Evolutionary conservation across 805 yeast genomes (phyloP).

Genomic region (Scheffersomyces spartinae): DNA sequence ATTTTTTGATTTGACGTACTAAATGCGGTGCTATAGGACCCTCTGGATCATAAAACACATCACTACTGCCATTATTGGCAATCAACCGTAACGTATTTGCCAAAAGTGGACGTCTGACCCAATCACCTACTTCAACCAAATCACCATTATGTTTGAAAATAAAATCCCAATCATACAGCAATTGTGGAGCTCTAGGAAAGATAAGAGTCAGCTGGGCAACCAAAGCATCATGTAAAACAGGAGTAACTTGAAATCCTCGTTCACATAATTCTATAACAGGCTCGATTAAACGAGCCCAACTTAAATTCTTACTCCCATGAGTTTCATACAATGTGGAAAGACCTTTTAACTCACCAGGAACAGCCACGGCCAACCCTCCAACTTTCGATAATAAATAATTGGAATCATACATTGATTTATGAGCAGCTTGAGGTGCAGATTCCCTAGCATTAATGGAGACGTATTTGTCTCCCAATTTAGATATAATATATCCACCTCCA

Average conservation of each 20-base stretch:
- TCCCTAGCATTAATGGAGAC: conserved; percentile 79
- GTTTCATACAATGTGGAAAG: conserved; percentile 44
- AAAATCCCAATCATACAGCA: conserved; percentile 44
- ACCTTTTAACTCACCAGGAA: conserved; percentile 89
- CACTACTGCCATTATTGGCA: conserved; percentile 69
- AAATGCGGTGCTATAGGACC: conserved; percentile 62
- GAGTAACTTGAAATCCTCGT: conserved; percentile 42
- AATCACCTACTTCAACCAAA: conserved; percentile 43
- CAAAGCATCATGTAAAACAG: conserved; percentile 23
- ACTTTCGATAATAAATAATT: conserved; percentile 41
- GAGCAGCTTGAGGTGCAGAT: conserved; percentile 60
- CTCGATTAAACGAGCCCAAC: conserved; percentile 61
- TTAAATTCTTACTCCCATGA: conserved; percentile 61
- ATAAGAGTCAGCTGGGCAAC: conserved; percentile 14
- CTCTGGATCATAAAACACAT: conserved; percentile 71
- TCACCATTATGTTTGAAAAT: conserved; percentile 24
- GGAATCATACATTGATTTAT: conserved; percentile 51
- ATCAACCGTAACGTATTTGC: conserved; percentile 59
- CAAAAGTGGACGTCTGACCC: conserved; percentile 42
- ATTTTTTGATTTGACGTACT: conserved; percentile 33
- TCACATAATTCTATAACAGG: conserved; percentile 64
- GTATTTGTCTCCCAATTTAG: conserved; percentile 33
- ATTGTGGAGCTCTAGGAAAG: conserved; percentile 14
- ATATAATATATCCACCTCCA: conserved; percentile 76
- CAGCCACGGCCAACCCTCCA: conserved; percentile 83